phyloP scores from a whole-genome alignment of 805 yeast genomes.

The Schizosaccharomyces osmophilus region DNA sequence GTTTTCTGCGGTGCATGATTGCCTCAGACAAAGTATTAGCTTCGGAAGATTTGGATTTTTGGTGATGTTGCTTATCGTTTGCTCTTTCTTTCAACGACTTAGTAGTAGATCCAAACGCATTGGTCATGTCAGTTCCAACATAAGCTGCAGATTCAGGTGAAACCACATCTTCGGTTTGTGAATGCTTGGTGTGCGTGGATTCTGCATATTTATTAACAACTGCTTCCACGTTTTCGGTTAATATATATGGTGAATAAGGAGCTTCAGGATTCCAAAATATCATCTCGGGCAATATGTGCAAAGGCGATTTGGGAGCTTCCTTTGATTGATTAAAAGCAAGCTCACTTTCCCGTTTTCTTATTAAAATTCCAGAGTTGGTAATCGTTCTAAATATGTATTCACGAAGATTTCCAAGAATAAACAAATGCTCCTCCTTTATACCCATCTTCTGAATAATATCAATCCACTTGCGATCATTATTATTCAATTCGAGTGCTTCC shows the following conservation, averaged over 20 bases:
- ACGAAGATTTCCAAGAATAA: conserved; percentile 36
- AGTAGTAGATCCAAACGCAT: not conserved
- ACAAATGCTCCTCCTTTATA: conserved; percentile 39
- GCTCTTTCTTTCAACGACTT: not conserved
- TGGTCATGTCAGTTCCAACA: not conserved
- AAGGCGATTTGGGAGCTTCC: not conserved
- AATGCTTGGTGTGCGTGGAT: not conserved
- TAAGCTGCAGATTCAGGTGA: not conserved
- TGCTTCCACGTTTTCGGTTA: not conserved
- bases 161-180: not conserved
- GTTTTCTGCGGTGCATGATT: too few relatives aligned
- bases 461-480: conserved; percentile 25
- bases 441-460: conserved; percentile 51
- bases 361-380: too few relatives aligned
- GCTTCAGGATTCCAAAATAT: not conserved
- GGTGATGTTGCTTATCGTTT: too few relatives aligned
- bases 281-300: not conserved
- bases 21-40: too few relatives aligned
- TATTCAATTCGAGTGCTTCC: not conserved
- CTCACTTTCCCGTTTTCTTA: not conserved
- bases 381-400: not conserved
- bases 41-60: too few relatives aligned
- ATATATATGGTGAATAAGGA: not conserved
- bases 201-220: not conserved
- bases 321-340: not conserved